Evolutionary conservation across 768 basidiomycete genomes (phyloP), one percentile per base, ranked within the genome.

Genomic region (Postia placenta): DNA sequence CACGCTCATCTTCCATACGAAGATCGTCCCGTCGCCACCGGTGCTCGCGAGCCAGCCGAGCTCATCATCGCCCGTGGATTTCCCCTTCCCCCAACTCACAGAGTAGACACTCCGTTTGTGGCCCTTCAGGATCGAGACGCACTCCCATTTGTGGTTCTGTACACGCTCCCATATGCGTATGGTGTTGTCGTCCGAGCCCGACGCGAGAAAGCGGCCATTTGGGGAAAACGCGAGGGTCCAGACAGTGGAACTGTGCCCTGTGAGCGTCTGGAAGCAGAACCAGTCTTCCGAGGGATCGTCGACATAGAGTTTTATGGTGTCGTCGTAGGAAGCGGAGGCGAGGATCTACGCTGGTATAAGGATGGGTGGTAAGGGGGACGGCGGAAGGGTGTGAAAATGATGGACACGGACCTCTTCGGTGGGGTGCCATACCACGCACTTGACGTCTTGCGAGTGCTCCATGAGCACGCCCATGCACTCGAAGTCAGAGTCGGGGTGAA

Each of bases 391-490:
- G 23, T 30, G 42, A 28, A 54, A 15, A 25, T 12, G 27, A 23
- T 4, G 23, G 40, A 45, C 42, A 60, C 69, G 56, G 61, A 92
- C 92, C 83, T 98, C 94, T 71, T 97, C 93, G 4, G 71, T 78
- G 5, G 96, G 95, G 69, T 98, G 92, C 93, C 93, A 99, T 11
- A 87, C 79, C 11, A 99, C 83, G 50, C 76, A 86, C 67, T 99
- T 99, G 47, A 99, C 93, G 60, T 99, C 96, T 67, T 98, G 95
- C 1, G 76, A 78, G 60, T 99, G 96, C 56, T 98, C 93, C 92
- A 97, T 96, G 56, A 95, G 71, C 33, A 99, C 96, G 19, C 83
- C 83, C 68, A 97, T 78, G 61, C 93, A 96, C 59, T 97, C 94
- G 52, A 95, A 96, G 56, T 98, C 94, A 12, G 83, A 72, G 61